Conservation (phyloP, 306 rosid species). For the Luffa aegyptiaca region DNA sequence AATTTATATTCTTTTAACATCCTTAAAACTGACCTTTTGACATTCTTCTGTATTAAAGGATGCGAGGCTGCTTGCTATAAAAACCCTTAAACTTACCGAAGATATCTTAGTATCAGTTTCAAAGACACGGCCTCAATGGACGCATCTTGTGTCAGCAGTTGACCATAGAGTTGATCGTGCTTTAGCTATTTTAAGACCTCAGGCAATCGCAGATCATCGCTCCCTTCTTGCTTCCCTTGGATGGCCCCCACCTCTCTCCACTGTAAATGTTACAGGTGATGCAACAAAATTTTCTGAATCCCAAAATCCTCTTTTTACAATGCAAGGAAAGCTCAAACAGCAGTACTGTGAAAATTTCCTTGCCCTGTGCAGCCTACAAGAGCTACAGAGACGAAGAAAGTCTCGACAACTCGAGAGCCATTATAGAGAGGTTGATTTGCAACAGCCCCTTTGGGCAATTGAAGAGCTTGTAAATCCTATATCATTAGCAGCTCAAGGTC, state of each 20-base stretch:
- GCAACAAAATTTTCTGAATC: conserved; percentile 32
- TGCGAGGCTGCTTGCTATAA: conserved; percentile 44
- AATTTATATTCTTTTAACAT: neutral
- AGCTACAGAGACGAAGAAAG: conserved; percentile 78
- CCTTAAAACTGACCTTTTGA: conserved; percentile 1
- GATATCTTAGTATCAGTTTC: conserved; percentile 52
- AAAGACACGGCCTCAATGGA: conserved; percentile 65
- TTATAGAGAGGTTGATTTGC: conserved; percentile 40
- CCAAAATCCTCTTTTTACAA: conserved; percentile 61
- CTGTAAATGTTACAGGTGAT: conserved; percentile 29
- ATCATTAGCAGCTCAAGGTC: conserved; percentile 65
- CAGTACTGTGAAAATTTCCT: conserved; percentile 69
- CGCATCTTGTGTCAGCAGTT: conserved; percentile 66
- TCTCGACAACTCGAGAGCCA: conserved; percentile 67
- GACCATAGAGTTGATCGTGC: conserved; percentile 94
- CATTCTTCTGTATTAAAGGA: conserved; percentile 48
- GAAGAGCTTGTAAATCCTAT: conserved; percentile 95
- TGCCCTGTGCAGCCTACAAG: conserved; percentile 74
- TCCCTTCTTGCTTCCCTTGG: conserved; percentile 76
- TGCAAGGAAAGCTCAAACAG: conserved; percentile 68
- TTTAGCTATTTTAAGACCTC: conserved; percentile 85
- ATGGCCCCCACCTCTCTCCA: conserved; percentile 88
- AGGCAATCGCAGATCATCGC: conserved; percentile 77
- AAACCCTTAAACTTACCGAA: conserved; percentile 54
- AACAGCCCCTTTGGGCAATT: conserved; percentile 91